Evolutionary conservation across 345 rosid species (phyloP), one percentile per base, ranked within the genome.

Genomic region (Camelina hispida): DNA sequence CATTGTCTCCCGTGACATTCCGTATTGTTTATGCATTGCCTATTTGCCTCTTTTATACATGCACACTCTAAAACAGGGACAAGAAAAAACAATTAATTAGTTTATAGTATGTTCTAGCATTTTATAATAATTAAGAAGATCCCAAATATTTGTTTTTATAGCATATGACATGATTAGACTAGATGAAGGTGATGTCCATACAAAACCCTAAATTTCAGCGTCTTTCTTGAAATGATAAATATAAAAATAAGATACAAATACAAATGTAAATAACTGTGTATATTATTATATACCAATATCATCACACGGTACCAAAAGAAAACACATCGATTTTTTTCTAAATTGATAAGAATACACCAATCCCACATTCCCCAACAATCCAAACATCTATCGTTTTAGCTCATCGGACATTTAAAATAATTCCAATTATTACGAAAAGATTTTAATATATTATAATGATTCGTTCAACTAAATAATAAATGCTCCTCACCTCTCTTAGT

Each of bases 181-280:
- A 52, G 43, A 32, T 44, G 53, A 46, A 56, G 76, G 15, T 50
- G 66, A 47, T 63, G 60, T 73, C 70, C 77, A 68, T 44, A 81
- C 82, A 79, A 81, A 73, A 61, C 28, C 72, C 89, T 85, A 71
- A 88, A 81, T 79, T 86, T 84, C 87, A 78, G 89, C 79, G 88
- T 66, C 55, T 51, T 74, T 71, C 88, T 86, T 79, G 92, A 81
- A 89, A 73, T 73, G 84, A 85, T 91, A 62, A 85, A 87, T 54
- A 43, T 15, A 50, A 65, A 54, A 66, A 58, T 58, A 74, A 75
- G 16, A 75, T 60, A 68, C 13, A 51, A 28, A 28, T 38, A 66
- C 38, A 63, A 53, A 0, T 2, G 2, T 14, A 53, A 9, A 46
- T 35, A 62, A 55, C 20, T 23, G 58, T 22, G 23, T 22, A 6